These are phyloP conservation scores for Gastrolobium bilobum DNA, from an alignment of 306 rosid genomes.

Conservation along the genomic window DNA sequence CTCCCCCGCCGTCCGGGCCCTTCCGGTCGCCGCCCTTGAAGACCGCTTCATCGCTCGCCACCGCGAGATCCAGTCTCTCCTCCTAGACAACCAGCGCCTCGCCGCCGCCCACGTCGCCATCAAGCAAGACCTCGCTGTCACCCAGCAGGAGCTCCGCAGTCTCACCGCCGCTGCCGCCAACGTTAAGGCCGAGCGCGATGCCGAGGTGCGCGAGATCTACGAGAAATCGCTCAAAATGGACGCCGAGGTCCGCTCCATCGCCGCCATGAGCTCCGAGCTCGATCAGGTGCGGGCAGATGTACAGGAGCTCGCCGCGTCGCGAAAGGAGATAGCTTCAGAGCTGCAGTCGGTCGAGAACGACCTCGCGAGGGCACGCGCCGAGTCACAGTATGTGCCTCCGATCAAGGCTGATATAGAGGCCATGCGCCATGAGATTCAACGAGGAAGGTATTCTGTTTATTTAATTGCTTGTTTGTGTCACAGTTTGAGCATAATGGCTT, in stretches of 20 bases:
- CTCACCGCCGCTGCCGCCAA: conserved; percentile 63
- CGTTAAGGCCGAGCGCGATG: conserved; percentile 72
- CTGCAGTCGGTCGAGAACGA: conserved; percentile 61
- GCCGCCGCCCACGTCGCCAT: conserved; percentile 86
- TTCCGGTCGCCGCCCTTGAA: conserved; percentile 61
- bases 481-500: neutral
- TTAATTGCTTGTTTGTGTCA: neutral
- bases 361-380: conserved; percentile 54
- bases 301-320: conserved; percentile 49
- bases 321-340: conserved; percentile 65
- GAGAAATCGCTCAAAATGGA: conserved; percentile 79
- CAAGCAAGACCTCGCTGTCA: conserved; percentile 77
- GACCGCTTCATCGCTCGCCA: conserved; percentile 68
- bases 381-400: conserved; percentile 52
- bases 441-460: conserved; percentile 73
- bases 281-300: conserved; percentile 67
- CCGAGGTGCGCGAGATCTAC: conserved; percentile 74
- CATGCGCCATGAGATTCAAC: conserved; percentile 71
- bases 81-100: conserved; percentile 83
- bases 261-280: conserved; percentile 66
- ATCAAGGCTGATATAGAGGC: conserved; percentile 69
- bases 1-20: conserved; percentile 43
- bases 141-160: conserved; percentile 71
- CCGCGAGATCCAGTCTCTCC: conserved; percentile 83
- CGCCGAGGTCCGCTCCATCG: conserved; percentile 73